Evolutionary conservation across 495 filamentous ascomycete species (phyloP), one percentile per base, ranked within the genome.

Genomic region (Lophium mytilinum): DNA sequence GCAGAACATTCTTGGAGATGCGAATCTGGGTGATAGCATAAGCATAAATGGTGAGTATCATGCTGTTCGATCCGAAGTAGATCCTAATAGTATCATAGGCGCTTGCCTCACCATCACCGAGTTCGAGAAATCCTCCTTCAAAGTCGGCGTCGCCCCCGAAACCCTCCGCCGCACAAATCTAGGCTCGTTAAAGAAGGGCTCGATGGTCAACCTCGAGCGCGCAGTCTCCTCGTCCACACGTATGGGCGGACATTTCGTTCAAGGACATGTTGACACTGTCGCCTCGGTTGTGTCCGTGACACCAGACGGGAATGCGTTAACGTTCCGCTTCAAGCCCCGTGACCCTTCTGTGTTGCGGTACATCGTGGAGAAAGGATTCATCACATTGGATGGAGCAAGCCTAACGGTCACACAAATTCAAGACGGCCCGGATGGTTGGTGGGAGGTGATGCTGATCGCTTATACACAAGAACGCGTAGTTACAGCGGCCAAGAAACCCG

Each of bases 391-490:
- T 71, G 94, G 94, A n/a, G 90, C 93, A 34, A 96, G 90, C 67
- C 72, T 99, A 76, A 99, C 94, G 0, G 80, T 99, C 1, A 95
- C 91, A 6, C 73, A 77, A 62, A 93, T 97, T 19, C 41, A 69
- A 15, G 73, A 76, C 62, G 65, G 60, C 1, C 74, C 73, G 34
- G 86, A 84, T 58, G 86, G 83, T 8, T 96, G 87, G 84, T 97
- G 87, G 82, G 93, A 97, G 80, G 86, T 99, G 9, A 99, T 99
- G 94, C 75, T 99, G 43, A 95, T 99, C 70, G 82, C 88, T n/a
- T 99, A 99, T 66, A 96, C 94, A 39, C 94, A 96, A 76, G 90
- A 91, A 73, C 84, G 85, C 71, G 83, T 97, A 36, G 89, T 96
- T 1, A 88, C 86, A 56, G 89, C 87, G 9, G 72, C 69, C 10